Percentiles rank a stretch among this genome's conserved stretches.
phyloP scores from a whole-genome alignment of 371 early-diverging fungal species.

The Actinomortierella ambigua region DNA sequence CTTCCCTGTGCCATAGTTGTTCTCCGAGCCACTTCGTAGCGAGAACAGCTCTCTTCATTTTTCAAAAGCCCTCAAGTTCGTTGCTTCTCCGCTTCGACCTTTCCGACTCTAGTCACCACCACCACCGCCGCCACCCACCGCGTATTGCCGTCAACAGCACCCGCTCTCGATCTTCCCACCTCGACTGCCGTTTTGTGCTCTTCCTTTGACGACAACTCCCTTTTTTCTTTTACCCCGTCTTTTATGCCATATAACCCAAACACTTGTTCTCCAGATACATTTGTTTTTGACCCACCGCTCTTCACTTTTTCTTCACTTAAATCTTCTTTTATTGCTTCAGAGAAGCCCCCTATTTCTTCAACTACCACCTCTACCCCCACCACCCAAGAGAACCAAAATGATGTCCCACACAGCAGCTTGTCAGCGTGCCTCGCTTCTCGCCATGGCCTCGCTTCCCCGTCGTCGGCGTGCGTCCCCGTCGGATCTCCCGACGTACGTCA shows the following conservation, averaged over 20 bases:
- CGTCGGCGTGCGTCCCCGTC: conserved; percentile 11
- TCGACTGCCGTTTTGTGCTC: not conserved
- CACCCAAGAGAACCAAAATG: conserved; percentile 5
- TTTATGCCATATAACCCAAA: conserved; percentile 24
- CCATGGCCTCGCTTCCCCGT: not conserved
- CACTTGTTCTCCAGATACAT: conserved; percentile 20
- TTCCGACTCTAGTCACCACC: conserved; percentile 1
- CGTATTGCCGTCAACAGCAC: conserved; percentile 1
- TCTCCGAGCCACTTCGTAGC: conserved; percentile 3
- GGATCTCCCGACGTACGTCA: conserved; percentile 6
- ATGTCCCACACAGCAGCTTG: conserved; percentile 6
- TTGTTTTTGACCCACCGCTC: conserved; percentile 31
- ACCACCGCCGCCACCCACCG: not conserved
- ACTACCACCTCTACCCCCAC: conserved; percentile 10
- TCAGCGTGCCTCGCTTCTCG: too few relatives aligned
- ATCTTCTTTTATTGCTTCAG: conserved; percentile 1
- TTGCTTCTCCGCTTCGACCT: not conserved
- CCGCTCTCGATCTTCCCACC: not conserved
- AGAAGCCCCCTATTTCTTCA: conserved; percentile 17
- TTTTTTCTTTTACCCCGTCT: conserved; percentile 3
- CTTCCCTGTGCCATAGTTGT: conserved; percentile 5
- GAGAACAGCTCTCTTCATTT: conserved; percentile 3
- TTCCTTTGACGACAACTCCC: not conserved
- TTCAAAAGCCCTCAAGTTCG: not conserved
- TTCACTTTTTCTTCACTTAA: conserved; percentile 10